Conservation (phyloP, 441 rosid genomes). For the Erodium chrysanthum region DNA sequence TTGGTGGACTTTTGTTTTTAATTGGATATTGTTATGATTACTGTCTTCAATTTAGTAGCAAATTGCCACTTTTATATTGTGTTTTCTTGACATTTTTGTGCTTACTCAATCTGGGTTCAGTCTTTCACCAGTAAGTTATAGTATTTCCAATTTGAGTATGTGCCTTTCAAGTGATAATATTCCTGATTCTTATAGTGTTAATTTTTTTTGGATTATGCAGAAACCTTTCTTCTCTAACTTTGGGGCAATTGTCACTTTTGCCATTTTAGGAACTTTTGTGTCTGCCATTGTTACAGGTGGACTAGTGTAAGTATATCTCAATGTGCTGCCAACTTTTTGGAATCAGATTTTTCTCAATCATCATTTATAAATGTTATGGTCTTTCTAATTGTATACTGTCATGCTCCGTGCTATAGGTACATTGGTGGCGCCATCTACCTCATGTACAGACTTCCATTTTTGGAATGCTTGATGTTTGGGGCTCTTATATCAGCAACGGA, state of each 20-base stretch:
- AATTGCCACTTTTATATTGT: slow-evolving; percentile 10
- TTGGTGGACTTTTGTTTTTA: neutral
- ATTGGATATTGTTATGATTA: neutral
- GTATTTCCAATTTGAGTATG: neutral
- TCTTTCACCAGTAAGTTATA: slow-evolving; percentile 66
- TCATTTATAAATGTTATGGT: neutral
- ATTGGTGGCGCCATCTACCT: slow-evolving; percentile 72
- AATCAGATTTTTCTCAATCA: neutral
- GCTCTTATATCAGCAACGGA: slow-evolving; percentile 97
- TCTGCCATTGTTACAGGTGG: slow-evolving; percentile 75
- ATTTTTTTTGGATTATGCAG: slow-evolving; percentile 30
- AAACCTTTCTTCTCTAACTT: slow-evolving; percentile 95
- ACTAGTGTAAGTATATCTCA: slow-evolving; percentile 53
- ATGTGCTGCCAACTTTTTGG: slow-evolving; percentile 4
- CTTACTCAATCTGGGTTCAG: slow-evolving; percentile 92
- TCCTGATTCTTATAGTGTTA: neutral
- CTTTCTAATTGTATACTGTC: slow-evolving; percentile 10
- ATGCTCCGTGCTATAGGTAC: slow-evolving; percentile 42
- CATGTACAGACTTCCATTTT: slow-evolving; percentile 80
- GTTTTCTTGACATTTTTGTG: slow-evolving; percentile 39
- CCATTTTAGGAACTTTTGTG: slow-evolving; percentile 78
- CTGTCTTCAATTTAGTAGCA: neutral
- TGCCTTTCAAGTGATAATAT: neutral
- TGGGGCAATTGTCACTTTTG: slow-evolving; percentile 92
- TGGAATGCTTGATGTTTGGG: slow-evolving; percentile 95